Percentiles rank a stretch among this genome's conserved stretches.
Conservation (phyloP, 495 filamentous ascomycete genomes). For the Aspergillus asperescens region DNA sequence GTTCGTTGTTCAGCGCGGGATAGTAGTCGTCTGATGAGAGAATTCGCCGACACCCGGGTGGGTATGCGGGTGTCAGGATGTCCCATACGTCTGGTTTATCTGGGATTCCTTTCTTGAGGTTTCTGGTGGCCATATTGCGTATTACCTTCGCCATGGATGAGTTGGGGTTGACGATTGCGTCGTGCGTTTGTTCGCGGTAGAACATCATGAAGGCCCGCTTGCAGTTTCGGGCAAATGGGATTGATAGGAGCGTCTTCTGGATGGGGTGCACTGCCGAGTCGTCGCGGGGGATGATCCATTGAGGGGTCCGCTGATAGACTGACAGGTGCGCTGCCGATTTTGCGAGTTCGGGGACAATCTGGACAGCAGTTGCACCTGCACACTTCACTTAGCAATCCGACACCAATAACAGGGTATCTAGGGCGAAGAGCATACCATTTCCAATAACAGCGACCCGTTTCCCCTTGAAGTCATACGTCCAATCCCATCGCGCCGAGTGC, state of each 20-base stretch:
- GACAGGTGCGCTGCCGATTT: conserved; percentile 49
- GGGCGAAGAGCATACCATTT: conserved; percentile 35
- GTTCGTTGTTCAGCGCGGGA: conserved; percentile 36
- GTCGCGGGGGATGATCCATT: conserved; percentile 54
- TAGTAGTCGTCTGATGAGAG: conserved; percentile 53
- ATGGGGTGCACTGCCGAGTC: conserved; percentile 36
- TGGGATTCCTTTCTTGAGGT: conserved; percentile 33
- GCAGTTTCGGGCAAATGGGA: conserved; percentile 42
- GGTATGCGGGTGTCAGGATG: conserved; percentile 44
- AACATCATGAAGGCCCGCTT: conserved; percentile 46
- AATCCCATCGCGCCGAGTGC: conserved; percentile 54
- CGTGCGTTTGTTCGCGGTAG: conserved; percentile 40
- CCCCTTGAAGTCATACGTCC: conserved; percentile 40
- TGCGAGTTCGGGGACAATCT: conserved; percentile 62
- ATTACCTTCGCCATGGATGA: conserved; percentile 29
- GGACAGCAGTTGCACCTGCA: conserved; percentile 61
- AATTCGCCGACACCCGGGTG: conserved; percentile 51
- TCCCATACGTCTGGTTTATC: conserved; percentile 45
- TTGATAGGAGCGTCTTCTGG: conserved; percentile 32
- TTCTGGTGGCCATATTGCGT: conserved; percentile 20
- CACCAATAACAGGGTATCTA: too few species aligned
- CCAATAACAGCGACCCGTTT: conserved; percentile 53
- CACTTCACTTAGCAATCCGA: conserved; percentile 39
- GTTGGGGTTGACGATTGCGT: conserved; percentile 31
- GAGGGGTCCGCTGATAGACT: conserved; percentile 64